Conservation (phyloP, 768 basidiomycete species). For the Mycena maculata region DNA sequence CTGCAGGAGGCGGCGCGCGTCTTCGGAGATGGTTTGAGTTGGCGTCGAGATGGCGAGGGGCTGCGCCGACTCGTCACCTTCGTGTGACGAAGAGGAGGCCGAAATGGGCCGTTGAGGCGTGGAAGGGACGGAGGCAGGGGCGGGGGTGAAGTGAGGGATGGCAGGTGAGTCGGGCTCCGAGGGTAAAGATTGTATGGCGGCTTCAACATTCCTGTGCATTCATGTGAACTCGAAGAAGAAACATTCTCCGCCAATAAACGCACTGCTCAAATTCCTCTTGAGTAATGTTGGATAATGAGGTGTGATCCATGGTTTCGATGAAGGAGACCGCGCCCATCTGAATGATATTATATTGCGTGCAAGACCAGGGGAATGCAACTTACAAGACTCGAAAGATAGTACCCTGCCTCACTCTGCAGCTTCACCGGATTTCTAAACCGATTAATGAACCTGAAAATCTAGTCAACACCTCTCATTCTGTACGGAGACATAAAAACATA, state of each 20-base stretch:
- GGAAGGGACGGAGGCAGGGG: slow-evolving; percentile 44
- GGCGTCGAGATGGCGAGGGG: slow-evolving; percentile 76
- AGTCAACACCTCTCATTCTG: not conserved
- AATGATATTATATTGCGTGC: not conserved
- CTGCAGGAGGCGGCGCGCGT: slow-evolving; percentile 86
- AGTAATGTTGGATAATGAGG: slow-evolving; percentile 91
- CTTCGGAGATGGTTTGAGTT: slow-evolving; percentile 66
- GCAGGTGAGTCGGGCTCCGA: slow-evolving; percentile 37
- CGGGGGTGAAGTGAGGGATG: slow-evolving; percentile 24
- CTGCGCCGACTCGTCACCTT: slow-evolving; percentile 91
- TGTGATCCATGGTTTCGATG: slow-evolving; percentile 98
- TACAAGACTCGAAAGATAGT: slow-evolving; percentile 96
- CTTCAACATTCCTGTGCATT: slow-evolving; percentile 61
- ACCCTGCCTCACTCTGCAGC: slow-evolving; percentile 94
- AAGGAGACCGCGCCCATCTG: slow-evolving; percentile 98
- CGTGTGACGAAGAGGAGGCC: slow-evolving; percentile 58
- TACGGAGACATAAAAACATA: slow-evolving; percentile 51
- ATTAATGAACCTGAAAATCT: slow-evolving; percentile 82
- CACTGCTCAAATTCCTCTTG: slow-evolving; percentile 93
- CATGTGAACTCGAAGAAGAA: not conserved
- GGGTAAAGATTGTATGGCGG: slow-evolving; percentile 63
- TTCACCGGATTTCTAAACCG: slow-evolving; percentile 92
- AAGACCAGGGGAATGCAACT: slow-evolving; percentile 39
- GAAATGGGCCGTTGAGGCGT: slow-evolving; percentile 49
- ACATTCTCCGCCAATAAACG: not conserved